Evolutionary conservation across 768 basidiomycete genomes (phyloP).

Genomic region (Macrolepiota dolichaula): DNA sequence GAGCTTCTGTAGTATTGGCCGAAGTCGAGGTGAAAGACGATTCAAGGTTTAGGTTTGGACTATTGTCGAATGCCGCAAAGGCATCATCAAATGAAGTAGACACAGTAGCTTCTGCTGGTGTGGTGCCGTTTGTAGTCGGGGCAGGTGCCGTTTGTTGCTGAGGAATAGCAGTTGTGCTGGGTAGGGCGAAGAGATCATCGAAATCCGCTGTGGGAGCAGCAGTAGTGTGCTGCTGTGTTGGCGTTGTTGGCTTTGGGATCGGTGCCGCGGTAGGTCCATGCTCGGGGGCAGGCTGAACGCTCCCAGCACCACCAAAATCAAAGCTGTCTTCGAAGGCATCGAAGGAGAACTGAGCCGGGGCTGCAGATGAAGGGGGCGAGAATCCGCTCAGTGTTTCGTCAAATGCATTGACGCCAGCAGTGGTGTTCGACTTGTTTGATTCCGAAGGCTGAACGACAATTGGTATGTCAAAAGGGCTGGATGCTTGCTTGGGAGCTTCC

Average conservation of each 20-base stretch:
- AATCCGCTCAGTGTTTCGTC: conserved; percentile 72
- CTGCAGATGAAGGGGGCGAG: conserved; percentile 31
- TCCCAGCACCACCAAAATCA: conserved; percentile 48
- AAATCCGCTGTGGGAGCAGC: conserved; percentile 9
- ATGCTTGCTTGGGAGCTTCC: conserved; percentile 14
- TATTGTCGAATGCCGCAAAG: conserved; percentile 46
- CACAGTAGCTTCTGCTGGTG: background rate
- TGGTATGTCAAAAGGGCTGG: conserved; percentile 11
- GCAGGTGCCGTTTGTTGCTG: conserved; percentile 3
- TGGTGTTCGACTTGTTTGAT: conserved; percentile 8
- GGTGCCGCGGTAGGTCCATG: background rate
- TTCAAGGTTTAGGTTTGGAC: conserved; percentile 22
- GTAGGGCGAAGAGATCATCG: conserved; percentile 16
- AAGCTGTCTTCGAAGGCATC: conserved; percentile 59
- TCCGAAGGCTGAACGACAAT: background rate
- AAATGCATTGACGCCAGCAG: conserved; percentile 60
- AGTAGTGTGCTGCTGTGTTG: background rate
- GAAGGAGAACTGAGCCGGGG: conserved; percentile 52
- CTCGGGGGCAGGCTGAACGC: background rate
- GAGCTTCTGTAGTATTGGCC: conserved; percentile 6
- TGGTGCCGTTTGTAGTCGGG: conserved; percentile 1
- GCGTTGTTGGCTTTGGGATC: background rate
- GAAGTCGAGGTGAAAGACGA: conserved; percentile 14
- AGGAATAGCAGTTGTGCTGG: background rate
- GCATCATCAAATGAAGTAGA: conserved; percentile 29